Conservation (phyloP, 1,284 basidiomycete species). For the Ustilago hordei region DNA sequence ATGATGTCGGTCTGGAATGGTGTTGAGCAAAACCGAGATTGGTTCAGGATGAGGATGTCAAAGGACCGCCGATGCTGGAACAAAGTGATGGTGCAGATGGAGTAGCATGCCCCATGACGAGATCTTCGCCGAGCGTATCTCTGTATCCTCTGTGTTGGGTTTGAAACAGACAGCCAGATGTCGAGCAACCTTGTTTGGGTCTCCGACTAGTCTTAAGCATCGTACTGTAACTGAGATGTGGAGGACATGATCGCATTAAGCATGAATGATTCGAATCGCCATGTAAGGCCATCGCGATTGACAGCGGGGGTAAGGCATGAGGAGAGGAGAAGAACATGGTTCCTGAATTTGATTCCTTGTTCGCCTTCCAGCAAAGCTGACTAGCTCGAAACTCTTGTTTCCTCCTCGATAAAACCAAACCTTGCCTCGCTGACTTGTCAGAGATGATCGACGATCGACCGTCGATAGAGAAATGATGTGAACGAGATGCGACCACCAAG, state of each 20-base stretch:
- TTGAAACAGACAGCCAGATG: too few species aligned
- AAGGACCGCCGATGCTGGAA: neutral
- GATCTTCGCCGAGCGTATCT: neutral
- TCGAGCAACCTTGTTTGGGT: neutral
- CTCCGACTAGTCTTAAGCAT: neutral
- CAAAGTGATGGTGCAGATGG: neutral
- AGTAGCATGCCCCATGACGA: conserved; percentile 5
- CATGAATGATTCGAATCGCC: neutral
- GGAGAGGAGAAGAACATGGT: neutral
- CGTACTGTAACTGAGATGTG: neutral
- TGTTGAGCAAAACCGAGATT: neutral
- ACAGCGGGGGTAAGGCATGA: neutral
- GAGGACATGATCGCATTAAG: neutral
- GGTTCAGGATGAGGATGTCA: neutral
- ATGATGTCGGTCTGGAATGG: neutral
- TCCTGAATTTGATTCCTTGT: neutral
- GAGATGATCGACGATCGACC: conserved; percentile 11
- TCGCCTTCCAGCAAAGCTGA: neutral
- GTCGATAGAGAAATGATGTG: neutral
- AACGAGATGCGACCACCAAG: neutral
- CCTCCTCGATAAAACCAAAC: neutral
- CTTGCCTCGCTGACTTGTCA: conserved; percentile 17
- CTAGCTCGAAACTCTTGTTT: neutral
- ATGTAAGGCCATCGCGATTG: too few species aligned
- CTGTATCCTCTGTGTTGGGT: neutral